Evolutionary conservation across 176 grass and related monocot genomes (phyloP), one percentile per base, ranked within the genome.

Genomic region (Chloris gayana): DNA sequence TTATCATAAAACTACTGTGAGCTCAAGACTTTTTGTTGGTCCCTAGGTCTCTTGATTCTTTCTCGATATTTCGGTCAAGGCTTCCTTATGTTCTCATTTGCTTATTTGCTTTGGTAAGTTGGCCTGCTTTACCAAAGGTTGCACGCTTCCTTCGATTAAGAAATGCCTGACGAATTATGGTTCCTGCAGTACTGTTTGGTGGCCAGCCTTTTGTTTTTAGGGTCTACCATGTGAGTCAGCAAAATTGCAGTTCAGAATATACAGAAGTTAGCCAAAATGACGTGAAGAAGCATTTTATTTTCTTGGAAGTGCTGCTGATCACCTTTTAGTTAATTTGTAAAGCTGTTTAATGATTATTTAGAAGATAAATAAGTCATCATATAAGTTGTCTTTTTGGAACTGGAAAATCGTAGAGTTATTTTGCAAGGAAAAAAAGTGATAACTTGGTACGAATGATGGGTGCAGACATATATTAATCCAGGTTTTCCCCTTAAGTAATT

Each of bases 161-260:
- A 87, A 75, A 68, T 18, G 10, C 2, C 29, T n/a, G 12, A n/a
- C n/a, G n/a, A n/a, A n/a, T n/a, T n/a, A n/a, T n/a, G n/a, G n/a
- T n/a, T n/a, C n/a, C n/a, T n/a, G n/a, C n/a, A n/a, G n/a, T n/a
- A n/a, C n/a, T n/a, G n/a, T n/a, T n/a, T n/a, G n/a, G 80, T n/a
- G 95, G 94, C 13, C 44, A 85, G 76, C 89, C 95, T 67, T 88
- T 92, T 35, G 2, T 5, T 5, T 35, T 5, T 5, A 61, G 31
- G 59, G 49, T 74, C 68, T 80, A 83, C 75, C 59, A 67, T 78
- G 67, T 51, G 37, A 67, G 60, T 78, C 49, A 76, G 56, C 9
- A 19, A 14, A 47, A 76, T 35, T 39, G 2, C 7, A 65, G 12
- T 27, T 54, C 70, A 49, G 38, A 72, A 11, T 51, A 32, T 21